Evolutionary conservation across 805 yeast genomes (phyloP), one percentile per base, ranked within the genome.

Genomic region (Candida arabinofermentans): DNA sequence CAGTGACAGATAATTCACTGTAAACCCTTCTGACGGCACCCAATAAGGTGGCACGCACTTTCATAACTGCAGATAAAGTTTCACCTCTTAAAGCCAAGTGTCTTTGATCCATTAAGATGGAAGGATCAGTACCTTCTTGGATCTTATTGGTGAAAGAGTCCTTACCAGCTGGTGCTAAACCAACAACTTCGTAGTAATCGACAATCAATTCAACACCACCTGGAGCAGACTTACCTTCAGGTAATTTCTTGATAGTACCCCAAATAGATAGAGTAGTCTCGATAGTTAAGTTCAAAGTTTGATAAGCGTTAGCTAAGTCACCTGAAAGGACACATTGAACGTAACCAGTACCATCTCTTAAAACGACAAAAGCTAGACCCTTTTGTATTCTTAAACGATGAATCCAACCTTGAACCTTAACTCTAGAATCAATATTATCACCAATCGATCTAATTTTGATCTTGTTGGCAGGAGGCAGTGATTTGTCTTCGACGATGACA

Each of bases 41-140:
- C 55, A 93, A 69, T 42, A 89, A 74, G 29, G 80, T 70, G 30
- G 96, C 93, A 67, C 99, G 83, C 27, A 93, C 98, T 64, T 86
- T 87, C 93, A 93, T 83, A 27, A 93, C 95, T 14, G 93, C 83
- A 45, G 93, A 78, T 51, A 93, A 70, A 31, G 96, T 79, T 69
- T 93, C 99, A 58, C 99, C 99, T 70, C 99, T 84, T 53, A 93
- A 71, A n/a, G 96, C 73, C 64, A 93, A 77, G 66, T 93, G 99
- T 66, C 99, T 89, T 71, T 84, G 91, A 62, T 93, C 99, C 64
- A 93, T 72, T 62, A 95, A 73, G 48, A 91, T 69, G 2, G 96
- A 83, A 34, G 98, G 96, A 60, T 93, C 99, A 32, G 96, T 87
- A 53, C 79, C 81, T 69, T 93, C 98, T 64, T 85, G 91, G 44